Evolutionary conservation across 2,329 filamentous ascomycete species (phyloP).

Genomic region (Beauveria rudraprayagi): DNA sequence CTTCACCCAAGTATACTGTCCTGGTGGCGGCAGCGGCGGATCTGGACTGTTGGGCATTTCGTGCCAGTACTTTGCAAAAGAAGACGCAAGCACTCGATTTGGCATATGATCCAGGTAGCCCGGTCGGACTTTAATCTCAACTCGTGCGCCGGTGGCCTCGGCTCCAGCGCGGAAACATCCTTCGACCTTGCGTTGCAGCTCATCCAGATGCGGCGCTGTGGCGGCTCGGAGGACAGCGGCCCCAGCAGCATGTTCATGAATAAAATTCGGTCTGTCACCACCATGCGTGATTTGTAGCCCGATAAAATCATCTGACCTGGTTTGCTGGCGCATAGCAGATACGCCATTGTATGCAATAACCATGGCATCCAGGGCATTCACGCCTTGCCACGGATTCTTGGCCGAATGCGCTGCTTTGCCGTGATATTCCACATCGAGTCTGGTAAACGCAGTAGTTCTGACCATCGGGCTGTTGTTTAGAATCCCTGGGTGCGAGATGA

Average conservation of each 20-base stretch:
- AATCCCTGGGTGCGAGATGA: constrained; percentile 24
- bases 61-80: constrained; percentile 38
- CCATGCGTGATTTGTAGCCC: constrained; percentile 46
- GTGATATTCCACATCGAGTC: constrained; percentile 42
- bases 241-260: constrained; percentile 40
- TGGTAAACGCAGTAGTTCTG: constrained; percentile 42
- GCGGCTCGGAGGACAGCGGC: constrained; percentile 21
- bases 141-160: constrained; percentile 36
- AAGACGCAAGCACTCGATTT: constrained; percentile 37
- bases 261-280: constrained; percentile 47
- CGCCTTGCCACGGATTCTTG: constrained; percentile 49
- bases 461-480: constrained; percentile 38
- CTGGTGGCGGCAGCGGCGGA: constrained; percentile 22
- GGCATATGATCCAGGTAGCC: constrained; percentile 48
- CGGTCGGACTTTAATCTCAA: constrained; percentile 30
- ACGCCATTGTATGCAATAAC: constrained; percentile 41
- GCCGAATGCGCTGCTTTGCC: constrained; percentile 50
- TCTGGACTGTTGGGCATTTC: constrained; percentile 23
- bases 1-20: constrained; percentile 37
- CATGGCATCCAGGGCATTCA: constrained; percentile 51
- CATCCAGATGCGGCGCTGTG: constrained; percentile 24
- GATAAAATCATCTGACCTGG: constrained; percentile 41
- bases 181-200: constrained; percentile 33
- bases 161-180: constrained; percentile 34
- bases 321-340: constrained; percentile 47